Evolutionary conservation across 2,329 filamentous ascomycete species (phyloP).

Genomic region (Hymenoscyphus fructigenus): DNA sequence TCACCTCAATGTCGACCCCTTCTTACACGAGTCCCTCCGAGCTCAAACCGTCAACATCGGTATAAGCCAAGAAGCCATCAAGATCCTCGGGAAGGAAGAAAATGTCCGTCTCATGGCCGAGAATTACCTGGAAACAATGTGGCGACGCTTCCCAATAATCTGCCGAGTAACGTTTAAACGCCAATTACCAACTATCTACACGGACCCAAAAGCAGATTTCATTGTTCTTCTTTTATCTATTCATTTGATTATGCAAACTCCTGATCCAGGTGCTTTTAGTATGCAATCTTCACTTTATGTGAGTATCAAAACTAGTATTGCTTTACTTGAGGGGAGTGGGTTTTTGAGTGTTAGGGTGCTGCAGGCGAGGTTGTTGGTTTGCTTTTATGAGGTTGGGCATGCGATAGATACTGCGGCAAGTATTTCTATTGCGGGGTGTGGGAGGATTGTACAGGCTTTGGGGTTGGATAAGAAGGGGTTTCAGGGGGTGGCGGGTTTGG

Average conservation of each 20-base stretch:
- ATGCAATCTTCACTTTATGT: slow-evolving; percentile 14
- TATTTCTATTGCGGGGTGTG: slow-evolving; percentile 13
- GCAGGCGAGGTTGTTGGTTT: slow-evolving; percentile 12
- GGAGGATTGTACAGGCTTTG: slow-evolving; percentile 4
- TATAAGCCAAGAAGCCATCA: background rate
- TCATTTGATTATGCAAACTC: slow-evolving; percentile 10
- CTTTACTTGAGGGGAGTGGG: slow-evolving; percentile 12
- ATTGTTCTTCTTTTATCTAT: slow-evolving; percentile 11
- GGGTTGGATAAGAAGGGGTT: slow-evolving; percentile 12
- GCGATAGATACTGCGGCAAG: slow-evolving; percentile 9
- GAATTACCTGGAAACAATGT: slow-evolving; percentile 11
- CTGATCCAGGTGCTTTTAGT: background rate
- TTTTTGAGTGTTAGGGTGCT: slow-evolving; percentile 11
- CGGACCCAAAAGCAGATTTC: slow-evolving; percentile 10
- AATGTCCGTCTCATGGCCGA: slow-evolving; percentile 2
- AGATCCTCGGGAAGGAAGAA: slow-evolving; percentile 8
- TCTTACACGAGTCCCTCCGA: slow-evolving; percentile 12
- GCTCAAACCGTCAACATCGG: slow-evolving; percentile 10
- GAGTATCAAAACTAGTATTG: slow-evolving; percentile 12
- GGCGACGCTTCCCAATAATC: slow-evolving; percentile 12
- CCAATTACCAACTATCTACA: slow-evolving; percentile 4
- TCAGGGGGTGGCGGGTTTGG: background rate
- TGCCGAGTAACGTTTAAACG: slow-evolving; percentile 9
- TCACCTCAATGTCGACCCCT: slow-evolving; percentile 6
- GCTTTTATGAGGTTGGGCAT: slow-evolving; percentile 20